These are phyloP conservation scores for Huntiella savannae DNA, from an alignment of 2,329 filamentous ascomycete genomes.

Conservation along the genomic window DNA sequence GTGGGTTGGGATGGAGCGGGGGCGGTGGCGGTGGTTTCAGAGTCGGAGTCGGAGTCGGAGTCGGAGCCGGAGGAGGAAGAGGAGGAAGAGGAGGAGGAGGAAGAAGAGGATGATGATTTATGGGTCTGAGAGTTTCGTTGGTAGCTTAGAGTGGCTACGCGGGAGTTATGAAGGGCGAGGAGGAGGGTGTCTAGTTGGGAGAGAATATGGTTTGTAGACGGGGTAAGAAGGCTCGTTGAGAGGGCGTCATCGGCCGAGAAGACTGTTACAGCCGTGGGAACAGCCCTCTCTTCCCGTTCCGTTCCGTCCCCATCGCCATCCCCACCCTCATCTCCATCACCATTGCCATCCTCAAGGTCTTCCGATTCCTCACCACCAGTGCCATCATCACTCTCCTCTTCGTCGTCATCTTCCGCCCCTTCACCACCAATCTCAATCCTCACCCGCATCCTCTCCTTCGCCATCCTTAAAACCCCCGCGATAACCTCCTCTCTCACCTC, in stretches of 20 bases:
- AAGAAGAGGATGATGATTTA: neutral
- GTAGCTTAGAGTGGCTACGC: conserved; percentile 20
- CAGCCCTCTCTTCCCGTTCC: conserved; percentile 9
- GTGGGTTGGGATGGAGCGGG: no score
- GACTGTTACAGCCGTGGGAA: conserved; percentile 25
- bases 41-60: neutral
- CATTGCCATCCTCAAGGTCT: neutral
- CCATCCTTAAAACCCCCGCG: conserved; percentile 3
- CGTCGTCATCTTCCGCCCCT: neutral
- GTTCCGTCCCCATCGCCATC: neutral
- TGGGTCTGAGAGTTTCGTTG: neutral
- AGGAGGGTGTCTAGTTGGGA: conserved; percentile 51
- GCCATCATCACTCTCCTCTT: neutral
- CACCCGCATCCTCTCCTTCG: neutral
- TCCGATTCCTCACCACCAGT: neutral
- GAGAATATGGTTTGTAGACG: conserved; percentile 52
- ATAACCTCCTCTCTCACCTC: conserved; percentile 7
- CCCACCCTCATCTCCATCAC: neutral
- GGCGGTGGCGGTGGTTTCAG: no score
- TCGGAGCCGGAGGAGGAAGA: neutral
- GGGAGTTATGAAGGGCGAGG: conserved; percentile 47
- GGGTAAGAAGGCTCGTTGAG: conserved; percentile 44
- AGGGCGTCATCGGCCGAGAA: conserved; percentile 52
- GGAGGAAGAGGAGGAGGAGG: neutral
- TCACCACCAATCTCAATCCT: conserved; percentile 4